Conservation (phyloP, 768 basidiomycete genomes). For the Fomitopsis serialis region DNA sequence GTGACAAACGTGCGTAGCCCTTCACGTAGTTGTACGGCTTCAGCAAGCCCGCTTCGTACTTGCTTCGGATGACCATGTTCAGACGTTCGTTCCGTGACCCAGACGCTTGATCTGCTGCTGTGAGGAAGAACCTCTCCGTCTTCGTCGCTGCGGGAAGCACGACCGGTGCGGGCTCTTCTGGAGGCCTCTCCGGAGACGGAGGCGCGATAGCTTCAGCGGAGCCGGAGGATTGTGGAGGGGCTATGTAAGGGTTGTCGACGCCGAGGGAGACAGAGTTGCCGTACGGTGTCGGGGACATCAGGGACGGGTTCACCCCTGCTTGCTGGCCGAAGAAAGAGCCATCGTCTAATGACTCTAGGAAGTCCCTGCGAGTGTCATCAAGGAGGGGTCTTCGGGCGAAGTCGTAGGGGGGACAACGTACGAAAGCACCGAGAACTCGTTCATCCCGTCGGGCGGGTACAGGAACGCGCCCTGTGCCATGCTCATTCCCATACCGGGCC, state of each 20-base stretch:
- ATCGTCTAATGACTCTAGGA: slow-evolving; percentile 84
- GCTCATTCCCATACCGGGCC: slow-evolving; percentile 47
- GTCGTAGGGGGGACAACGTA: slow-evolving; percentile 29
- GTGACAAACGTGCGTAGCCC: slow-evolving; percentile 84
- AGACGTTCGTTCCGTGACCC: slow-evolving; percentile 88
- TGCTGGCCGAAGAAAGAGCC: slow-evolving; percentile 71
- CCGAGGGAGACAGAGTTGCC: slow-evolving; percentile 17
- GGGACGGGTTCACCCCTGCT: slow-evolving; percentile 40
- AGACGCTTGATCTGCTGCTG: slow-evolving; percentile 90
- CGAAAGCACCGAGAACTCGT: slow-evolving; percentile 81
- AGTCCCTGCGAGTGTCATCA: slow-evolving; percentile 57
- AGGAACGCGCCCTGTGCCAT: slow-evolving; percentile 47
- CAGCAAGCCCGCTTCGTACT: slow-evolving; percentile 92
- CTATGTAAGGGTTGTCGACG: slow-evolving; percentile 20
- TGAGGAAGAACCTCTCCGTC: slow-evolving; percentile 85
- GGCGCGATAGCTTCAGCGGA: slow-evolving; percentile 14
- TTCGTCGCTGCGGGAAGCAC: slow-evolving; percentile 72
- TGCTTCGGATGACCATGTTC: slow-evolving; percentile 88
- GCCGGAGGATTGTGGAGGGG: slow-evolving; percentile 19
- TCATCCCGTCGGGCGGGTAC: slow-evolving; percentile 69
- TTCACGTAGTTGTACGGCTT: slow-evolving; percentile 97
- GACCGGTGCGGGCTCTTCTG: slow-evolving; percentile 38
- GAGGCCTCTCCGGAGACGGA: slow-evolving; percentile 21
- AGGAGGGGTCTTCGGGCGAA: background rate
- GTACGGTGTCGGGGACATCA: slow-evolving; percentile 32